Base-by-base conservation (phyloP, 345 rosid species). In the Aquilaria sinensis region DNA sequence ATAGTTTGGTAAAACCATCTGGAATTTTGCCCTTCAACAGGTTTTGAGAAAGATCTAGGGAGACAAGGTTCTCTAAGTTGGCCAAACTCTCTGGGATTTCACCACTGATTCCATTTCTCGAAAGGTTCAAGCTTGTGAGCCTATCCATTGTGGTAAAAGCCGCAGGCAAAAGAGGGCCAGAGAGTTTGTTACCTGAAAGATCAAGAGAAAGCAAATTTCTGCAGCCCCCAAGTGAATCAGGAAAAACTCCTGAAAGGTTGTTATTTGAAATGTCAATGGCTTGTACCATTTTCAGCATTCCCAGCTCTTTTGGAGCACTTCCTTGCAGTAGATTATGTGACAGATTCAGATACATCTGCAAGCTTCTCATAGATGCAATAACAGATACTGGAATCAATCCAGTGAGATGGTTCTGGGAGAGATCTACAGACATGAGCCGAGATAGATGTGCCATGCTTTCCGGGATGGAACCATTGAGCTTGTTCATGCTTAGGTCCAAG, bases 221-320 rank as follows among this genome's bases (percentile, higher is more conserved):
- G 81, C 92, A 89, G 61, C 82, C 88, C 50, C 66, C 63, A 45
- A 89, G 70, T 57, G 80, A 62, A 50, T 58, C 63, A 63, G 96
- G 92, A 72, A 89, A 83, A 61, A 53, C 55, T 60, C 98, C 98
- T 15, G 86, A 79, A 12, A 89, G 74, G 41, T 77, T 72, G 70
- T 89, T 92, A 72, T 78, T 77, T 6, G 96, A 89, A 61, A 92
- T 67, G 73, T 92, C 95, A 66, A 92, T 89, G 63, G 72, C 81
- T 75, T 92, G 92, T 59, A 82, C 82, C 78, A 76, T 85, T 70
- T 78, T 77, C 70, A 88, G 58, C 76, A 11, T 74, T 33, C 98
- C 98, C n/a, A 92, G 78, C 80, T 87, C 92, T 16, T 30, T 64
- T 7, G 98, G 92, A 34, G 87, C 79, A 54, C 58, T 46, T 64